Percentiles rank a stretch among this genome's conserved stretches.
These are phyloP conservation scores for Telopea speciosissima DNA, from an alignment of 177 flowering plant genomes.

Conservation along the genomic window DNA sequence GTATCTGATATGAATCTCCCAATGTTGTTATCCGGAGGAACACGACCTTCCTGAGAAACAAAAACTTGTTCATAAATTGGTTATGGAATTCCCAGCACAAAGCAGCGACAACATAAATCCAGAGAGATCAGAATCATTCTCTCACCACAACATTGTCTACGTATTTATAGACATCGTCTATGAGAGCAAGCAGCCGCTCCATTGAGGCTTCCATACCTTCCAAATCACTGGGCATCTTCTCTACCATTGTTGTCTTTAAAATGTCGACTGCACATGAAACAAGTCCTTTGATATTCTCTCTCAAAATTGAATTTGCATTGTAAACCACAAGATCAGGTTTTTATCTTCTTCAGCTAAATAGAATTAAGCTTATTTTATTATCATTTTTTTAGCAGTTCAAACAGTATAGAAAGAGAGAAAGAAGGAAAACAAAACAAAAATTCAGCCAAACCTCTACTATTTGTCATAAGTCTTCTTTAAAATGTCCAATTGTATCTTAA, in stretches of 20 bases:
- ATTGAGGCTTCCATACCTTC: slow-evolving; percentile 96
- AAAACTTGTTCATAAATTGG: background rate
- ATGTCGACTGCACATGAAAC: slow-evolving; percentile 58
- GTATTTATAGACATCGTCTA: slow-evolving; percentile 77
- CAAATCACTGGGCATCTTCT: slow-evolving; percentile 86
- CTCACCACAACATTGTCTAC: slow-evolving; percentile 97
- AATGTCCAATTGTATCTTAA: too few relatives aligned
- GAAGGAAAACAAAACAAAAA: too few relatives aligned
- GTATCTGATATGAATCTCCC: slow-evolving; percentile 74
- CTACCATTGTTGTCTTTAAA: slow-evolving; percentile 65
- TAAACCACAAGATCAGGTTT: too few relatives aligned
- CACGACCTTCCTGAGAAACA: slow-evolving; percentile 61
- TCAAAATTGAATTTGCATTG: too few relatives aligned
- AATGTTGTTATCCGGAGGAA: slow-evolving; percentile 61
- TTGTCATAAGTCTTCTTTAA: too few relatives aligned
- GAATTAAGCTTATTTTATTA: too few relatives aligned
- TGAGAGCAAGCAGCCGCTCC: slow-evolving; percentile 65
- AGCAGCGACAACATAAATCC: background rate
- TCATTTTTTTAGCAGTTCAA: too few relatives aligned
- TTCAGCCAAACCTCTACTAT: too few relatives aligned
- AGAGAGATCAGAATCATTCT: background rate
- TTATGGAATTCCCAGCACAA: background rate
- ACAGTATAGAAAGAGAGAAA: too few relatives aligned
- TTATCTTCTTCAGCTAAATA: too few relatives aligned
- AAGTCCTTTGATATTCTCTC: too few relatives aligned